These are phyloP conservation scores for Podaxis rugospora DNA, from an alignment of 768 basidiomycete species.

Conservation along the genomic window DNA sequence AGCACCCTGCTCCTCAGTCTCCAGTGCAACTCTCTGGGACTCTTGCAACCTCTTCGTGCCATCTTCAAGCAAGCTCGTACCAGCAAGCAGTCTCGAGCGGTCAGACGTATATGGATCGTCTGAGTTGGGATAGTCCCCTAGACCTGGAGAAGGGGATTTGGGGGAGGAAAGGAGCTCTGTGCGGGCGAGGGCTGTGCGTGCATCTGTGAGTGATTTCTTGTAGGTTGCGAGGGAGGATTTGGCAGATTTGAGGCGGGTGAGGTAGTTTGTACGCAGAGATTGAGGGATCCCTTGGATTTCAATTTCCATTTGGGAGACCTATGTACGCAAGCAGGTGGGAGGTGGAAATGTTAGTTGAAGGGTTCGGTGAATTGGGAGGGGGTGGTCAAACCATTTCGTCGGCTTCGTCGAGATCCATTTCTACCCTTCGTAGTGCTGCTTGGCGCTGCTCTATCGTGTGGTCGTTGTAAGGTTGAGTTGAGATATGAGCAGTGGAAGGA, in stretches of 20 bases:
- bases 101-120: slow-evolving; percentile 85
- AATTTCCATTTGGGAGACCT: slow-evolving; percentile 99
- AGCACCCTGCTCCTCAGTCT: slow-evolving; percentile 94
- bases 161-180: slow-evolving; percentile 69
- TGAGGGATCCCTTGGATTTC: slow-evolving; percentile 94
- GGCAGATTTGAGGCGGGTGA: slow-evolving; percentile 65
- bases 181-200: slow-evolving; percentile 66
- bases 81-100: slow-evolving; percentile 74
- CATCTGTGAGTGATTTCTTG: slow-evolving; percentile 79
- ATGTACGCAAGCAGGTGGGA: slow-evolving; percentile 5
- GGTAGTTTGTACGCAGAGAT: slow-evolving; percentile 74
- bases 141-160: slow-evolving; percentile 18
- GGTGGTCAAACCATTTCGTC: slow-evolving; percentile 80
- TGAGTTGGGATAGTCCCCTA: slow-evolving; percentile 39
- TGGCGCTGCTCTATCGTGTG: slow-evolving; percentile 67
- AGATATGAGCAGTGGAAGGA: slow-evolving; percentile 3
- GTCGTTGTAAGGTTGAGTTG: background rate
- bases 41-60: slow-evolving; percentile 84
- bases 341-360: background rate
- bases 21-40: slow-evolving; percentile 86
- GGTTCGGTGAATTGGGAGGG: background rate
- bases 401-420: slow-evolving; percentile 97
- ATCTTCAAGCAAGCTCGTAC: slow-evolving; percentile 76
- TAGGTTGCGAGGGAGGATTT: slow-evolving; percentile 71
- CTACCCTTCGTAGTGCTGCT: slow-evolving; percentile 73